These are phyloP conservation scores for Neonectria coccinea DNA, from an alignment of 2,329 filamentous ascomycete species.

Conservation along the genomic window DNA sequence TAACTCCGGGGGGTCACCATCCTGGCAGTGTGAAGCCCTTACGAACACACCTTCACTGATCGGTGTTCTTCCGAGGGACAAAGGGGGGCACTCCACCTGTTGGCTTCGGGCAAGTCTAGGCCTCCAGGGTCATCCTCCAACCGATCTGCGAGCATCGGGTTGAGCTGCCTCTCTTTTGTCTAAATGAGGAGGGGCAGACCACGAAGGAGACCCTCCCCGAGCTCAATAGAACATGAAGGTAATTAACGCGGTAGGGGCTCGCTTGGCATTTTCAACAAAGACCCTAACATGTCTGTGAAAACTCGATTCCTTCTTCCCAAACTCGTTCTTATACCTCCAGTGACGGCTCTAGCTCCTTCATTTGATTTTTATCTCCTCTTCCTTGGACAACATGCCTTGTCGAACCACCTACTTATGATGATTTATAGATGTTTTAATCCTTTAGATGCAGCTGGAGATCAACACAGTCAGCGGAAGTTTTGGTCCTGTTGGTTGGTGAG, in stretches of 20 bases:
- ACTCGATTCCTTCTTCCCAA: neutral
- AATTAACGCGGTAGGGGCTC: slow-evolving; percentile 5
- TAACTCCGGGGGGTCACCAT: neutral
- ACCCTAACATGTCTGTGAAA: neutral
- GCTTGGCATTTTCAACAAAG: slow-evolving; percentile 1
- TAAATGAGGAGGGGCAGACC: slow-evolving; percentile 12
- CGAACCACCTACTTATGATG: neutral
- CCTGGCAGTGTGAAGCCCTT: neutral
- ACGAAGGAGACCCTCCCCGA: slow-evolving; percentile 18
- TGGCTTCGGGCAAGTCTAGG: neutral
- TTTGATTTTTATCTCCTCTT: neutral
- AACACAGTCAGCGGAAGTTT: neutral
- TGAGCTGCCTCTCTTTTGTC: slow-evolving; percentile 18
- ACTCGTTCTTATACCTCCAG: neutral
- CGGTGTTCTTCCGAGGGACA: slow-evolving; percentile 25
- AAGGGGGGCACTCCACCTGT: slow-evolving; percentile 17
- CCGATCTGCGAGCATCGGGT: slow-evolving; percentile 17
- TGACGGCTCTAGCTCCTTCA: neutral
- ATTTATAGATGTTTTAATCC: neutral
- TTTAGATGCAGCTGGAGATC: neutral
- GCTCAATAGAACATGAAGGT: neutral
- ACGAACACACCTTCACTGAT: slow-evolving; percentile 1
- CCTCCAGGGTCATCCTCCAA: slow-evolving; percentile 8
- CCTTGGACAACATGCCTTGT: neutral
- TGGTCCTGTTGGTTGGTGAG: slow-evolving; percentile 4